A percentile compares a stretch with the other conserved stretches of the same genome.
phyloP scores from a whole-genome alignment of 116 monocot species.

The Phalaenopsis hybrid region DNA sequence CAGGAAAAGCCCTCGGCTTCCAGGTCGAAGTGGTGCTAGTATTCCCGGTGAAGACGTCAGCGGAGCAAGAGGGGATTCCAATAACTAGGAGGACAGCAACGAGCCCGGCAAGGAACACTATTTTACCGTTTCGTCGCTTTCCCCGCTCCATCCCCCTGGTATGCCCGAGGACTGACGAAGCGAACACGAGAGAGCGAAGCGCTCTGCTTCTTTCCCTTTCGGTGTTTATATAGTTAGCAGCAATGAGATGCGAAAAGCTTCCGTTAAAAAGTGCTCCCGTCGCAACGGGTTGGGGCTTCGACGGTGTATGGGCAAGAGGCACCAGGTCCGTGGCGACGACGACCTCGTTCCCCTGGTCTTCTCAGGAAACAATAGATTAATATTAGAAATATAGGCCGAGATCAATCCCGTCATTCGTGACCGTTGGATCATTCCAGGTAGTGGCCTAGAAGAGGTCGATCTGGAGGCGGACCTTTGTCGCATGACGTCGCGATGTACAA shows the following conservation, averaged over 20 bases:
- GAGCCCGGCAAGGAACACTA: not conserved
- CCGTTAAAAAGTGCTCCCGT: not conserved
- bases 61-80: slow-evolving; percentile 2
- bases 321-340: not conserved
- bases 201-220: not conserved
- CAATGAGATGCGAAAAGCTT: not conserved
- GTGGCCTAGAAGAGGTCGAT: too few relatives aligned
- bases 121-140: not conserved
- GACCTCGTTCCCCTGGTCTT: too few relatives aligned
- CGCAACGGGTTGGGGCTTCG: not conserved
- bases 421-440: too few relatives aligned
- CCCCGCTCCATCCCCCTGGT: not conserved
- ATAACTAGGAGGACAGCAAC: slow-evolving; percentile 7
- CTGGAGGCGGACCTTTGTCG: too few relatives aligned
- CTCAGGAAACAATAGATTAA: too few relatives aligned
- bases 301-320: not conserved
- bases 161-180: not conserved
- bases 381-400: too few relatives aligned
- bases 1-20: slow-evolving; percentile 6
- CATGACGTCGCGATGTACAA: too few relatives aligned
- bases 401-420: too few relatives aligned
- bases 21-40: not conserved
- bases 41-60: slow-evolving; percentile 14
- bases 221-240: not conserved
- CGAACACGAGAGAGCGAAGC: too few relatives aligned